Conservation (phyloP, 148 eudicot species). For the Camellia lanceoleosa region DNA sequence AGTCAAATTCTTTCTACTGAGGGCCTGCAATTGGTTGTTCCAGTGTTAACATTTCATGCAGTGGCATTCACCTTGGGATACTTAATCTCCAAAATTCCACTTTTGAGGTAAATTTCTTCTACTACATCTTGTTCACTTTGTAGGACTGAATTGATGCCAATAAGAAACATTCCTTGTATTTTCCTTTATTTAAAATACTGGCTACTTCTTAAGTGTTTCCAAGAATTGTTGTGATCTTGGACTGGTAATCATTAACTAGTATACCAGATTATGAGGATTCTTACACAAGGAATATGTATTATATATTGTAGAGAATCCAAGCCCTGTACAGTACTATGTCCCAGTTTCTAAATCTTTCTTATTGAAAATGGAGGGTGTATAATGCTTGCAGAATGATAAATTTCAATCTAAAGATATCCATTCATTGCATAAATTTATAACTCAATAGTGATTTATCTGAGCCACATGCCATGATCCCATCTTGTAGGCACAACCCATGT, state of each 20-base stretch:
- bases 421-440: not conserved
- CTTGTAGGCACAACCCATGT: not conserved
- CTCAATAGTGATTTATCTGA: not conserved
- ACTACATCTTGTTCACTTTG: not conserved
- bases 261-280: not conserved
- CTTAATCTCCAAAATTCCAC: conserved; percentile 71
- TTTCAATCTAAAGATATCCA: not conserved
- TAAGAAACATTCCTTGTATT: not conserved
- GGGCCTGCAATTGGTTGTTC: conserved; percentile 68
- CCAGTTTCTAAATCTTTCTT: not conserved
- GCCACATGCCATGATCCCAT: not conserved
- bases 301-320: not conserved
- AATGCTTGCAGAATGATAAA: not conserved
- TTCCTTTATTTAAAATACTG: not conserved
- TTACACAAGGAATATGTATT: not conserved
- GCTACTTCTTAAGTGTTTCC: not conserved
- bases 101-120: conserved; percentile 40
- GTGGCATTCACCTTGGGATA: conserved; percentile 71
- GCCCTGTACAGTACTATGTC: not conserved
- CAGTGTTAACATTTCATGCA: conserved; percentile 74
- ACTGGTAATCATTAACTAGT: not conserved
- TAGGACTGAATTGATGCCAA: not conserved
- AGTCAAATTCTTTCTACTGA: conserved; percentile 67
- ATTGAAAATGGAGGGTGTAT: not conserved
- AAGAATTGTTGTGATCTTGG: not conserved